A percentile compares a stretch with the other conserved stretches of the same genome.
Evolutionary conservation across 306 rosid species (phyloP).

Genomic region (Prunus mira): DNA sequence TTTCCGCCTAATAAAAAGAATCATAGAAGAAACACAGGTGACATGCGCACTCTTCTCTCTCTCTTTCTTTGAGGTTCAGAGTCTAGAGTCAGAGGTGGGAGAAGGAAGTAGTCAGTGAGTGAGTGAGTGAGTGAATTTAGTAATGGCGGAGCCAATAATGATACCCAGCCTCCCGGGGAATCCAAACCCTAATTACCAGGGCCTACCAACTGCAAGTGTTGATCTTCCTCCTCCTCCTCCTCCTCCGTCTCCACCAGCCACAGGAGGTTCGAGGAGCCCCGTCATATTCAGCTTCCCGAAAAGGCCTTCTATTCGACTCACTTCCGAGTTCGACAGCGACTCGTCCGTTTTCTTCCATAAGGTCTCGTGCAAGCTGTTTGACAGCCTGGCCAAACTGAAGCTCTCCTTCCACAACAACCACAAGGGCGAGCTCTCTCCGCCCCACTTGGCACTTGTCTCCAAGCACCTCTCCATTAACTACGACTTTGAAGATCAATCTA

Average conservation of each 20-base stretch:
- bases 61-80: not conserved
- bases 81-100: not conserved
- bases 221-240: not conserved
- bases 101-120: not conserved
- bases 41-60: not conserved
- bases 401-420: constrained; percentile 53
- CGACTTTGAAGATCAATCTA: constrained; percentile 59
- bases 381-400: constrained; percentile 74
- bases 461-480: constrained; percentile 61
- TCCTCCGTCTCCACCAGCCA: not conserved
- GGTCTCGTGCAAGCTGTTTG: constrained; percentile 75
- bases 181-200: constrained; percentile 41
- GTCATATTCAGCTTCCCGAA: constrained; percentile 34
- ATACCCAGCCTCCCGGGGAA: constrained; percentile 5
- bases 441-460: constrained; percentile 63
- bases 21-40: not conserved
- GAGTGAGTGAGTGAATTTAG: not conserved
- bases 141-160: constrained; percentile 40
- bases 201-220: not conserved
- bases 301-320: constrained; percentile 62
- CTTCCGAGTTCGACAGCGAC: constrained; percentile 90
- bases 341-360: constrained; percentile 63
- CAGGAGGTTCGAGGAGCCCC: not conserved
- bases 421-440: constrained; percentile 58
- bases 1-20: not conserved